phyloP scores from a whole-genome alignment of 2,329 filamentous ascomycete species.

The Botrytis squamosa region DNA sequence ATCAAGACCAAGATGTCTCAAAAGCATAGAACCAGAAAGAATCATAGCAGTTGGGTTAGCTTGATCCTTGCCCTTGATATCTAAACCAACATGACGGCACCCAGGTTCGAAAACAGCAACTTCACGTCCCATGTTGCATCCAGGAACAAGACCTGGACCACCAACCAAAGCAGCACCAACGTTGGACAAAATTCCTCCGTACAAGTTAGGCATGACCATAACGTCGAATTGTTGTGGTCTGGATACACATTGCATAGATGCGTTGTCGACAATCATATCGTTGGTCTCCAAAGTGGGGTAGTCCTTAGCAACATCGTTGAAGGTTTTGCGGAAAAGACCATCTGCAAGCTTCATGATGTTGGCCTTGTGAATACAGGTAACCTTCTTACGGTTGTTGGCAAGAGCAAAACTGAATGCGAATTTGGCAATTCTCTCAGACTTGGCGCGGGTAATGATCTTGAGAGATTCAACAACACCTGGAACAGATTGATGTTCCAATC shows the following conservation, averaged over 20 bases:
- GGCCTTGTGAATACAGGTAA: constrained; percentile 99
- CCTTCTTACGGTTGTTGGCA: constrained; percentile 98
- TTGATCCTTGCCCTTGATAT: constrained; percentile 99
- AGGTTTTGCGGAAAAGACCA: constrained; percentile 96
- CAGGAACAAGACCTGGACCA: constrained; percentile 93
- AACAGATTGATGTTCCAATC: constrained; percentile 97
- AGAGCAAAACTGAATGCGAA: constrained; percentile 98
- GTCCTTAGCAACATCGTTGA: constrained; percentile 89
- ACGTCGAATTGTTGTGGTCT: constrained; percentile 98
- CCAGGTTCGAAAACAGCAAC: constrained; percentile 98
- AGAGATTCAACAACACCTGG: constrained; percentile 95
- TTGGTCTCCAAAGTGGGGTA: constrained; percentile 94
- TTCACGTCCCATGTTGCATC: constrained; percentile 99
- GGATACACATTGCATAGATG: constrained; percentile 98
- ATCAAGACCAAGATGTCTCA: constrained; percentile 94
- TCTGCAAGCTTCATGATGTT: constrained; percentile 99
- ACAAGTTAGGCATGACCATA: constrained; percentile 99
- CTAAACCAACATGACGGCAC: constrained; percentile 97
- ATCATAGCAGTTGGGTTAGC: constrained; percentile 97
- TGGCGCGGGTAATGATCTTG: constrained; percentile 99
- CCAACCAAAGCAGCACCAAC: constrained; percentile 96
- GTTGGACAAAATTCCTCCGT: constrained; percentile 98
- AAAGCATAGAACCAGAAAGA: constrained; percentile 93
- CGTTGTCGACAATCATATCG: constrained; percentile 99
- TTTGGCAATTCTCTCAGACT: constrained; percentile 98